Evolutionary conservation across 306 rosid species (phyloP), one percentile per base, ranked within the genome.

Genomic region (Lathyrus tuberosus): DNA sequence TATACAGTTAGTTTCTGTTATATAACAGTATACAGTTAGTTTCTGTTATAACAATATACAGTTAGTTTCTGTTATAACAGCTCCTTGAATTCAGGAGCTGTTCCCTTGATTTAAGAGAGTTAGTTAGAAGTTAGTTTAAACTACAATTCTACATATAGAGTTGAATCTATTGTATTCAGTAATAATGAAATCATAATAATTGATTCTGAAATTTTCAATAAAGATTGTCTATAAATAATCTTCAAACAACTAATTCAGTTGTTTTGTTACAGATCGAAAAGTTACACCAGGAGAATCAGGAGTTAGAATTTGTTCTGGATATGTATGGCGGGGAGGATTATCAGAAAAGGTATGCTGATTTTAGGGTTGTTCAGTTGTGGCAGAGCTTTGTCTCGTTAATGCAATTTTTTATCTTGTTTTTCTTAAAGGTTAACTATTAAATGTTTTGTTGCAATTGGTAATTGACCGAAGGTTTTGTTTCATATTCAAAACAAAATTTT

Each of bases 311-410:
- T 56, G 79, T 88, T 75, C 31, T 86, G 73, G 97, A 91, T 76
- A 80, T 91, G 91, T 77, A 89, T 67, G 89, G 91, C 40, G 82
- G 77, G 75, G 95, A 89, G 77, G 89, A 80, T 79, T 80, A 77
- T 65, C 95, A 87, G 14, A 89, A 79, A 81, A 91, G 96, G 97
- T 94, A 77, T 63, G 65, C 35, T 10, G 62, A 54, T 65, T 59
- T 22, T 60, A 64, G 46, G 15, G 31, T 38, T 73, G 57, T 22
- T 68, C 67, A 60, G 62, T 79, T 17, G 17, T 65, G 43, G 65
- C 30, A 16, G 16, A 20, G 48, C 62, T 43, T 78, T 31, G 2
- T 44, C 38, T 38, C 2, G 33, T 61, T 75, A 44, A 22, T 65
- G 46, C 64, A 46, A 15, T 60, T 63, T 16, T 53, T 47, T 28